Evolutionary conservation across 1,284 basidiomycete species (phyloP).

Genomic region (Cutaneotrichosporon sp.): DNA sequence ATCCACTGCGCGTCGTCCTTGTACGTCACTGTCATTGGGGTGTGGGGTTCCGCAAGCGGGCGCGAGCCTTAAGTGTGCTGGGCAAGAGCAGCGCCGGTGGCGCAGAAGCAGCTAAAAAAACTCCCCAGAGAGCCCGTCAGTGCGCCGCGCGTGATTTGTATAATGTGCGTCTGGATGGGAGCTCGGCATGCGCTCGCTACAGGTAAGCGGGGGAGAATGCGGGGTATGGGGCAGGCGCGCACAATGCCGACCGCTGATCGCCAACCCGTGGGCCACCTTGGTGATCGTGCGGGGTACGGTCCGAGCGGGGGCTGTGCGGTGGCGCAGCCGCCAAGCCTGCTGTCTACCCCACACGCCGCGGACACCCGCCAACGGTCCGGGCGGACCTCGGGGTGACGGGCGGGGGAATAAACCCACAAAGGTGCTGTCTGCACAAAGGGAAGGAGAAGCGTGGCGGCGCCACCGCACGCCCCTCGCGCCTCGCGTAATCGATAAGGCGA

Average conservation of each 20-base stretch:
- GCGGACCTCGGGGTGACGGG: background rate
- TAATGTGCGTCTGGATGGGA: no score
- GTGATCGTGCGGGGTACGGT: background rate
- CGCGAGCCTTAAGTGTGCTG: no score
- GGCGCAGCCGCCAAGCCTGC: background rate
- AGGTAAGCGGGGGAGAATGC: background rate
- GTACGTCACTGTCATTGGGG: background rate
- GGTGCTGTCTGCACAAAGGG: background rate
- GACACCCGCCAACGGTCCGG: background rate
- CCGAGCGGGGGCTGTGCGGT: background rate
- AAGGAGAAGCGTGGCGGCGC: background rate
- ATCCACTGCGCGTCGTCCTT: constrained; percentile 14
- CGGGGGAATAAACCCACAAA: no score
- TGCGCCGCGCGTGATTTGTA: no score
- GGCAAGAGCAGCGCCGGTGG: no score
- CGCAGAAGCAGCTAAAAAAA: no score
- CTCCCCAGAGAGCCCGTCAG: no score
- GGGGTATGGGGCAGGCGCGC: background rate
- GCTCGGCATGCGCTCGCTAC: no score
- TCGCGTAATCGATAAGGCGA: constrained; percentile 1
- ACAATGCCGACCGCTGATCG: background rate
- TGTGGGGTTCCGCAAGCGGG: no score
- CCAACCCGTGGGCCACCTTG: background rate
- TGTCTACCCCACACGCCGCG: no score
- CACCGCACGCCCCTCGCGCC: background rate